Percentiles rank a stretch among this genome's conserved stretches.
phyloP scores from a whole-genome alignment of 305 asterid species.

The Withania somnifera region DNA sequence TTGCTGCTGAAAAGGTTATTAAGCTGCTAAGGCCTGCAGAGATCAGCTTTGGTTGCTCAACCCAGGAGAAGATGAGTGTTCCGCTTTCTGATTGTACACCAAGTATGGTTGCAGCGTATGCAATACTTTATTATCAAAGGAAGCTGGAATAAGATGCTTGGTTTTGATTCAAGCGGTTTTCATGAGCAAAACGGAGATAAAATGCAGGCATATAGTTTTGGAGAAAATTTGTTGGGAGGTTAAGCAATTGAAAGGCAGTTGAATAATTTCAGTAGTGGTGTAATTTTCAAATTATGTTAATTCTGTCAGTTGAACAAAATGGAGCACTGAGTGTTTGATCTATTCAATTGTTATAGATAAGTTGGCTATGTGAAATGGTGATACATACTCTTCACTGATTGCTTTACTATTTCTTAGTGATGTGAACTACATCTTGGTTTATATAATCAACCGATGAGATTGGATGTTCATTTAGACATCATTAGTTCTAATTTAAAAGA shows the following conservation, averaged over 20 bases:
- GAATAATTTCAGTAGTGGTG: neutral
- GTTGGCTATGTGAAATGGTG: neutral
- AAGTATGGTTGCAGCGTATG: conserved; percentile 73
- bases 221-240: neutral
- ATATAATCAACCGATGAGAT: neutral
- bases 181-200: neutral
- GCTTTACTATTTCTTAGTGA: neutral
- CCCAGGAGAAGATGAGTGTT: neutral
- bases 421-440: neutral
- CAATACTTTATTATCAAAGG: conserved; percentile 27
- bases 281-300: neutral
- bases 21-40: conserved; percentile 36
- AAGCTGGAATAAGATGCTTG: neutral
- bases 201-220: neutral
- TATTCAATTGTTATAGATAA: neutral
- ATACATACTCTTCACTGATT: neutral
- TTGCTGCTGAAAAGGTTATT: conserved; percentile 49
- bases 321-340: neutral
- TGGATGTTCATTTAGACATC: neutral
- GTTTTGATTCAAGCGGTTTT: neutral
- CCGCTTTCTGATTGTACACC: conserved; percentile 22
- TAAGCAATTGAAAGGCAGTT: neutral
- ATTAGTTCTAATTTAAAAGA: too few species aligned
- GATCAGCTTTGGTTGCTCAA: conserved; percentile 9
- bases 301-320: neutral